Conservation (phyloP, 73 alveolate species). For the Uronychia binucleata region DNA sequence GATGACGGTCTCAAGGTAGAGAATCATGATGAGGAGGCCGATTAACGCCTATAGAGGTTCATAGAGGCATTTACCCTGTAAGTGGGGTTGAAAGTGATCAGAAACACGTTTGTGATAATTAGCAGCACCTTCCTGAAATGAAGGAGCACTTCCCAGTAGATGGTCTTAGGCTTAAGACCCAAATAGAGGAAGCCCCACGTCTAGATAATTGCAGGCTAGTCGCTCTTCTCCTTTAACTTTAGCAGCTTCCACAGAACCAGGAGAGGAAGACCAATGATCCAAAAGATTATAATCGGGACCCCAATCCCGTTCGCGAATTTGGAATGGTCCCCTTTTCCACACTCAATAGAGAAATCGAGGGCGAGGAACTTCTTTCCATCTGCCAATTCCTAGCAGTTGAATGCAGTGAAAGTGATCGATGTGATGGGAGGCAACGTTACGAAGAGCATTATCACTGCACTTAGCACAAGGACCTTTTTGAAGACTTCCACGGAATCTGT, state of each 20-base stretch:
- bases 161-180: slow-evolving; percentile 27
- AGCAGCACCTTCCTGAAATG: slow-evolving; percentile 53
- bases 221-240: slow-evolving; percentile 5
- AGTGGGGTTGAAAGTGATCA: slow-evolving; percentile 43
- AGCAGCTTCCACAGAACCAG: slow-evolving; percentile 1
- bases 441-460: slow-evolving; percentile 21
- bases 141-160: slow-evolving; percentile 49
- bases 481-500: background rate
- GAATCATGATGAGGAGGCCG: slow-evolving; percentile 42
- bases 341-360: slow-evolving; percentile 25
- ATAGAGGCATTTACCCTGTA: slow-evolving; percentile 40
- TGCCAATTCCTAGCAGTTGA: slow-evolving; percentile 22
- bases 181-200: slow-evolving; percentile 40
- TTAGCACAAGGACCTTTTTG: slow-evolving; percentile 3
- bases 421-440: slow-evolving; percentile 35
- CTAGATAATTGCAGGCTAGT: background rate
- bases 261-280: slow-evolving; percentile 45
- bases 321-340: slow-evolving; percentile 36
- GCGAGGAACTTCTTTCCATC: slow-evolving; percentile 34
- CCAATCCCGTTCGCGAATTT: slow-evolving; percentile 22
- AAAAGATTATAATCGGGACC: slow-evolving; percentile 33
- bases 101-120: slow-evolving; percentile 36
- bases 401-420: slow-evolving; percentile 33
- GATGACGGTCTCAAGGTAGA: slow-evolving; percentile 24
- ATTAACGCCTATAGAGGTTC: slow-evolving; percentile 31